Conservation (phyloP, 352 stramenopile genomes). For the Pilasporangium apinafurcum region DNA sequence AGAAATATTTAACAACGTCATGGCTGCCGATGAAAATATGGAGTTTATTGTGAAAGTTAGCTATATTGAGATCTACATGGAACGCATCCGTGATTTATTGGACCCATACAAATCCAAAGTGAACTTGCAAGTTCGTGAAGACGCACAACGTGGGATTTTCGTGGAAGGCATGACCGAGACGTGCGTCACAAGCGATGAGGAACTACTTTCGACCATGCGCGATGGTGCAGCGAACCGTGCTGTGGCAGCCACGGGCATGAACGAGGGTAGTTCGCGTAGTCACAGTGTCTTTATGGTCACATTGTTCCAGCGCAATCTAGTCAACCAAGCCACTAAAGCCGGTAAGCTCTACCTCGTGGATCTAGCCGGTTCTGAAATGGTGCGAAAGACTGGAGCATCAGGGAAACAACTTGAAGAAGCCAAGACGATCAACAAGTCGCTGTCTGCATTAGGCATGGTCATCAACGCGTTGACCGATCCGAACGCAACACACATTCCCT, state of each 20-base stretch:
- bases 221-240: constrained; percentile 77
- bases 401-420: constrained; percentile 92
- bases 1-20: constrained; percentile 85
- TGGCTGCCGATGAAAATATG: constrained; percentile 86
- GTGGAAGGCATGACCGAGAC: constrained; percentile 92
- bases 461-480: constrained; percentile 92
- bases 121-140: constrained; percentile 89
- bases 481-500: constrained; percentile 76
- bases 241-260: constrained; percentile 91
- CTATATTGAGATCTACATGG: constrained; percentile 97
- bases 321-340: constrained; percentile 82
- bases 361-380: constrained; percentile 92
- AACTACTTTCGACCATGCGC: constrained; percentile 83
- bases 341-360: constrained; percentile 93
- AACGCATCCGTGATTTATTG: constrained; percentile 91
- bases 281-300: constrained; percentile 93
- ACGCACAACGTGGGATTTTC: constrained; percentile 87
- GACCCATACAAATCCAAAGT: constrained; percentile 89
- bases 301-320: constrained; percentile 80
- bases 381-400: constrained; percentile 88
- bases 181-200: constrained; percentile 88
- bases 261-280: constrained; percentile 87
- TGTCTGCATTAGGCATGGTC: constrained; percentile 91
- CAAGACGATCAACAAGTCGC: constrained; percentile 96
- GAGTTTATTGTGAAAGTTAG: constrained; percentile 91